A percentile compares a stretch with the other conserved stretches of the same genome.
Evolutionary conservation across 2,329 filamentous ascomycete species (phyloP).

Genomic region (Xylariaceae sp.): DNA sequence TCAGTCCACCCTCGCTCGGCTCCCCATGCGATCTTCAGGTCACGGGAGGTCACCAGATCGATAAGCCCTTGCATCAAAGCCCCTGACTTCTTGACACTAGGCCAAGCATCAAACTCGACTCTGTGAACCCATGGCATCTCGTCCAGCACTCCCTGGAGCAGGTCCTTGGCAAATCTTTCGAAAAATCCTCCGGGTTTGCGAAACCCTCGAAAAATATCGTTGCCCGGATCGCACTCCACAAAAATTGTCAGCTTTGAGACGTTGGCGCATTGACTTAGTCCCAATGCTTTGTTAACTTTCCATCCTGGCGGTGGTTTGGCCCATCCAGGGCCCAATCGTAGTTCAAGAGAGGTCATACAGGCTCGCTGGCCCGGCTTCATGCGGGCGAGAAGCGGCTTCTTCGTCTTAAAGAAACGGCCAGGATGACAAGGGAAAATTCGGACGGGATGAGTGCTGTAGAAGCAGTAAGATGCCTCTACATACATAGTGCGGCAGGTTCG

Average conservation of each 20-base stretch:
- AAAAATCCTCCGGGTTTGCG: constrained; percentile 65
- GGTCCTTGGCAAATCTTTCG: constrained; percentile 57
- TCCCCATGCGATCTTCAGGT: constrained; percentile 62
- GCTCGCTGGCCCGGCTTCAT: constrained; percentile 58
- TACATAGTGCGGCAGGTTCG: constrained; percentile 59
- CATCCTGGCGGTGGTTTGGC: constrained; percentile 65
- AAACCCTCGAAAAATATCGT: constrained; percentile 64
- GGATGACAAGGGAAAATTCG: constrained; percentile 64
- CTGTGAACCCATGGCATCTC: constrained; percentile 52
- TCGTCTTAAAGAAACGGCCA: constrained; percentile 67
- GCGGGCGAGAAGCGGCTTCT: constrained; percentile 66
- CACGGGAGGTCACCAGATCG: constrained; percentile 44
- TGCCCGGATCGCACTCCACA: constrained; percentile 68
- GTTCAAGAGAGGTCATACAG: constrained; percentile 60
- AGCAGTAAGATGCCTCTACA: constrained; percentile 59
- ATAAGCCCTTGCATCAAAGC: constrained; percentile 61
- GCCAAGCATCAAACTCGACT: constrained; percentile 68
- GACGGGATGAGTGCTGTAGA: constrained; percentile 60
- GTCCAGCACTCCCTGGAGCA: constrained; percentile 55
- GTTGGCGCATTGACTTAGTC: constrained; percentile 57
- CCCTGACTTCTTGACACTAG: constrained; percentile 60
- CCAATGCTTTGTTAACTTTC: constrained; percentile 62
- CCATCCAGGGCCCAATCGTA: constrained; percentile 72
- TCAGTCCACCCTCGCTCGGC: constrained; percentile 63
- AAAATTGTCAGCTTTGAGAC: constrained; percentile 62